Evolutionary conservation across 2,329 filamentous ascomycete genomes (phyloP), one percentile per base, ranked within the genome.

Genomic region (Pyrenochaeta sp.): DNA sequence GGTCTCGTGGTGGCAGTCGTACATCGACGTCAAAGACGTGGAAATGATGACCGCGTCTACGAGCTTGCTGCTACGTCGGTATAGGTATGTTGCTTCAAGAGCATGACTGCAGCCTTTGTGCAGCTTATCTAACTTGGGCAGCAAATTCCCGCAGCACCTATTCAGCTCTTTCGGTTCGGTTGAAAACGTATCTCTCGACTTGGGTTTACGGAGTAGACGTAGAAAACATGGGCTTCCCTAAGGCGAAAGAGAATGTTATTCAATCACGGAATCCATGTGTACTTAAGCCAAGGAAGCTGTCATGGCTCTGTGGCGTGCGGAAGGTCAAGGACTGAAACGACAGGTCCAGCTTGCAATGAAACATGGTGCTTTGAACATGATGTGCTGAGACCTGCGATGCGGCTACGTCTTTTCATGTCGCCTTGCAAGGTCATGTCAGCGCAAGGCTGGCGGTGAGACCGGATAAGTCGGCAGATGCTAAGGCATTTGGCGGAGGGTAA

Each of bases 401-500:
- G 13, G 45, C 15, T 34, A 22, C 12, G 15, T 27, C 34, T 25
- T 27, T 28, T n/a, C 12, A 40, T 50, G 12, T 34, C 15, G 10
- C 19, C 6, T 22, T 19, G 27, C 22, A 36, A 34, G 22, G 8
- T 9, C 27, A 34, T 13, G 7, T 19, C 25, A 8, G 8, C 5
- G 40, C 3, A 43, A 12, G 19, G 22, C 40, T 43, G 40, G 40
- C 22, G 40, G 22, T 25, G 40, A 43, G 25, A 9, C n/a, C 52
- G 54, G 54, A 40, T 61, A 58, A 46, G 10, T 55, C 54, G 58
- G 52, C 58, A 61, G 40, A 22, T 47, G 32, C 49, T 43, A 32
- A 47, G 36, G 13, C 47, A 43, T 46, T 50, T 46, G 47, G 45
- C 42, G 46, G 19, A 45, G 52, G 12, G 27, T 37, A 51, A 54